A percentile compares a stretch with the other conserved stretches of the same genome.
Evolutionary conservation across 352 stramenopile species (phyloP).

Genomic region (Phytophthora sojae): DNA sequence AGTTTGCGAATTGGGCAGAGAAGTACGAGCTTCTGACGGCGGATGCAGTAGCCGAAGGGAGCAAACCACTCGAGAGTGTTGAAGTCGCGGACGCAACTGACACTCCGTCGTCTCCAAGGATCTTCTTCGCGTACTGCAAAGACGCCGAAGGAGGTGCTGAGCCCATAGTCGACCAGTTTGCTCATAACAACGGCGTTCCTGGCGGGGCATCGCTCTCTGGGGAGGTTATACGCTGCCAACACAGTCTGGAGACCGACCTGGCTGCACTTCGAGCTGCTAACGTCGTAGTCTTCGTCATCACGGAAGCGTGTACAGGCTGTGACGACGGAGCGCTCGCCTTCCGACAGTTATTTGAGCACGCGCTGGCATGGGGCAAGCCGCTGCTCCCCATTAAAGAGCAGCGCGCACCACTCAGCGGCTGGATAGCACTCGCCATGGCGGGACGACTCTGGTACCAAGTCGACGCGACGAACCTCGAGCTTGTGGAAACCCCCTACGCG

Average conservation of each 20-base stretch:
- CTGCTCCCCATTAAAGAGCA: slow-evolving; percentile 56
- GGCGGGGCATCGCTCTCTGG: slow-evolving; percentile 15
- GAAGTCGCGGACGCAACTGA: background rate
- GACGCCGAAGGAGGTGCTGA: slow-evolving; percentile 10
- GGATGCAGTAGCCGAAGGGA: background rate
- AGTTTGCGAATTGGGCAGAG: slow-evolving; percentile 24
- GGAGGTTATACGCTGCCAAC: slow-evolving; percentile 17
- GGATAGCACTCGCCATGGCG: slow-evolving; percentile 55
- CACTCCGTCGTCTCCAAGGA: slow-evolving; percentile 6
- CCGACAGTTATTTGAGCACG: slow-evolving; percentile 47
- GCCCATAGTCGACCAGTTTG: slow-evolving; percentile 16
- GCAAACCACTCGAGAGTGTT: background rate
- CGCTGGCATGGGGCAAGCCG: slow-evolving; percentile 43
- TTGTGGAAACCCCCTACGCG: slow-evolving; percentile 48
- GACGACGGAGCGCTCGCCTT: slow-evolving; percentile 21
- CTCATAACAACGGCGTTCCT: slow-evolving; percentile 13
- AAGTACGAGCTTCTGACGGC: slow-evolving; percentile 29
- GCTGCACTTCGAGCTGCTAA: slow-evolving; percentile 23
- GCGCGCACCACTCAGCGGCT: slow-evolving; percentile 36
- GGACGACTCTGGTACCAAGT: slow-evolving; percentile 70
- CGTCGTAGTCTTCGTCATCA: slow-evolving; percentile 55
- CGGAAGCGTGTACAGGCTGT: slow-evolving; percentile 24
- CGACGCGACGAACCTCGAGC: slow-evolving; percentile 37
- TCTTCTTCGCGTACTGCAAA: slow-evolving; percentile 31
- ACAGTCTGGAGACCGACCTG: slow-evolving; percentile 33